These are phyloP conservation scores for Cenchrus purpureus DNA, from an alignment of 176 grass and related monocot genomes.

Conservation along the genomic window DNA sequence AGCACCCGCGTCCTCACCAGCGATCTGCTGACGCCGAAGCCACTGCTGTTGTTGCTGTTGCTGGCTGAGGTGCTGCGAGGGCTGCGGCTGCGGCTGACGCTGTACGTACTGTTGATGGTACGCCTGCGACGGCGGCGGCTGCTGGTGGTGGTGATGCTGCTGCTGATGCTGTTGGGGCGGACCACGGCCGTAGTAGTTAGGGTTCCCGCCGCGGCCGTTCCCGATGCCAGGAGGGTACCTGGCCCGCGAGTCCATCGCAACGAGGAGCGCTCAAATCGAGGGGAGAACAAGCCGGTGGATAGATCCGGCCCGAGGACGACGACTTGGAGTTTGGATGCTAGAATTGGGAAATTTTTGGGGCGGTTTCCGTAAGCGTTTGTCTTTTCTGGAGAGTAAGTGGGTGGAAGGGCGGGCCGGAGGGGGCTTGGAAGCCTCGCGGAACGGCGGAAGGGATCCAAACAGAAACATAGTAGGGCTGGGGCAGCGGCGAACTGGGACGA, in stretches of 20 bases:
- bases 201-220: slow-evolving; percentile 65
- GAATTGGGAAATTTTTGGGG: slow-evolving; percentile 27
- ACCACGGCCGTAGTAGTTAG: slow-evolving; percentile 66
- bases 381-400: slow-evolving; percentile 34
- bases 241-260: slow-evolving; percentile 64
- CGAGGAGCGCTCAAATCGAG: slow-evolving; percentile 13
- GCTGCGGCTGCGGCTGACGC: slow-evolving; percentile 44
- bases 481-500: slow-evolving; percentile 35
- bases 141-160: slow-evolving; percentile 48
- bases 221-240: slow-evolving; percentile 74
- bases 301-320: slow-evolving; percentile 29
- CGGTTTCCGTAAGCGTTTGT: slow-evolving; percentile 15
- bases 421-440: slow-evolving; percentile 4
- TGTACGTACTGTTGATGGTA: slow-evolving; percentile 61
- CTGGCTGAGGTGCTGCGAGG: slow-evolving; percentile 32
- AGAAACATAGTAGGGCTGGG: slow-evolving; percentile 43
- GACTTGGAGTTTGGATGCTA: not conserved
- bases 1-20: slow-evolving; percentile 40
- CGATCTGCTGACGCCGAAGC: slow-evolving; percentile 59
- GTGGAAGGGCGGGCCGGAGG: not conserved
- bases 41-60: slow-evolving; percentile 64
- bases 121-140: slow-evolving; percentile 32
- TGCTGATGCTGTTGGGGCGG: slow-evolving; percentile 47
- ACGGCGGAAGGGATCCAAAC: not conserved
- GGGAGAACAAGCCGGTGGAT: not conserved